A percentile compares a stretch with the other conserved stretches of the same genome.
Evolutionary conservation across 352 stramenopile species (phyloP).

Genomic region (Pythium apleroticum): DNA sequence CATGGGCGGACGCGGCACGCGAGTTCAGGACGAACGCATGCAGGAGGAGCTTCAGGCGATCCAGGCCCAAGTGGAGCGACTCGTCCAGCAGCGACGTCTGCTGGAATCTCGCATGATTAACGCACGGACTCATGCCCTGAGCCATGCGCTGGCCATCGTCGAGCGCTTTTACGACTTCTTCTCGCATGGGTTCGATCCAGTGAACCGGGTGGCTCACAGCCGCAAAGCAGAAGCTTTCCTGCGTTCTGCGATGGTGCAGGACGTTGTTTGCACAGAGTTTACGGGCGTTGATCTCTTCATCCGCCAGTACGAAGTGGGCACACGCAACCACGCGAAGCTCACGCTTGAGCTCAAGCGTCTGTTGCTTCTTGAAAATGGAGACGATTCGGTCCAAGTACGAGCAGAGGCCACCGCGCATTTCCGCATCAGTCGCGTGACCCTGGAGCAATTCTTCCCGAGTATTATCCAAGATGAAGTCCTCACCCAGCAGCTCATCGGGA

Average conservation of each 20-base stretch:
- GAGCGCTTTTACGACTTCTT: constrained; percentile 51
- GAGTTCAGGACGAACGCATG: constrained; percentile 7
- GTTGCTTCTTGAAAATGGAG: constrained; percentile 31
- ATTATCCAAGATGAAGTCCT: constrained; percentile 57
- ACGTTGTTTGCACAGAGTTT: constrained; percentile 58
- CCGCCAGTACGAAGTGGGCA: constrained; percentile 43
- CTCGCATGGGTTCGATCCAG: constrained; percentile 34
- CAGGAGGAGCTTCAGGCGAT: neutral
- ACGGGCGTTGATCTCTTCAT: constrained; percentile 51
- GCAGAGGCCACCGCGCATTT: constrained; percentile 39
- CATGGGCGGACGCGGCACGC: constrained; percentile 7
- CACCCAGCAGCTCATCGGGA: constrained; percentile 52
- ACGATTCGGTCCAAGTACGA: constrained; percentile 36
- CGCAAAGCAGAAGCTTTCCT: constrained; percentile 36
- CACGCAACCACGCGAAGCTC: constrained; percentile 33
- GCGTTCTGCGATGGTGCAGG: constrained; percentile 37
- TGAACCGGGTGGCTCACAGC: constrained; percentile 22
- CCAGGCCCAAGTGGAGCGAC: neutral
- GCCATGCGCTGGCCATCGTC: constrained; percentile 33
- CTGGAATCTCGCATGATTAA: constrained; percentile 38
- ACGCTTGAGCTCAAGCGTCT: constrained; percentile 32
- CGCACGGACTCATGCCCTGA: constrained; percentile 27
- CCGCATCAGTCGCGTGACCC: constrained; percentile 46
- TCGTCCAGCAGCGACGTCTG: constrained; percentile 26
- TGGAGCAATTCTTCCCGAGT: constrained; percentile 46